Evolutionary conservation across 2,329 filamentous ascomycete species (phyloP).

Genomic region (Aspergillus viridinutans): DNA sequence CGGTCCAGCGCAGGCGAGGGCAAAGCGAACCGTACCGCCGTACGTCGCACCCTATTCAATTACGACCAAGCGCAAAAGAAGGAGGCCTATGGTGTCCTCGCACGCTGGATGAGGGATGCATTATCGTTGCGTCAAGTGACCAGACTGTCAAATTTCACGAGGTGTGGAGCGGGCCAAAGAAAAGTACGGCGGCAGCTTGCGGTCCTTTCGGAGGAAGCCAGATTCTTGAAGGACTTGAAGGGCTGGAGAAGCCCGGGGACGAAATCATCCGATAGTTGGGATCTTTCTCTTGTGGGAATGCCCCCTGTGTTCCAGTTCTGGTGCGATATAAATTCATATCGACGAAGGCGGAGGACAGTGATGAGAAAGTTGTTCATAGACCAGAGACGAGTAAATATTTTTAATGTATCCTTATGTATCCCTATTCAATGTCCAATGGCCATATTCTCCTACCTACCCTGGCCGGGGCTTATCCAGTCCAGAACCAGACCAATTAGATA

Average conservation of each 20-base stretch:
- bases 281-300: not conserved
- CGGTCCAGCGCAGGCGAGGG: slow-evolving; percentile 4
- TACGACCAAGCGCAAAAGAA: slow-evolving; percentile 41
- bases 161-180: slow-evolving; percentile 70
- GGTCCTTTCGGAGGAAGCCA: slow-evolving; percentile 75
- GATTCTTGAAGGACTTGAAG: slow-evolving; percentile 77
- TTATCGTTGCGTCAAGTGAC: slow-evolving; percentile 89
- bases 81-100: slow-evolving; percentile 54
- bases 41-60: slow-evolving; percentile 17
- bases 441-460: not conserved
- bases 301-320: not conserved
- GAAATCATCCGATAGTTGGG: slow-evolving; percentile 62
- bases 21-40: slow-evolving; percentile 6
- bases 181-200: slow-evolving; percentile 48
- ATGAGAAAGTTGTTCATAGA: not conserved
- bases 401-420: not conserved
- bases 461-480: not conserved
- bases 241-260: slow-evolving; percentile 56
- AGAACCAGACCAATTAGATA: not conserved
- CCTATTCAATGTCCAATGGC: not conserved
- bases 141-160: slow-evolving; percentile 94
- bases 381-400: not conserved
- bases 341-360: not conserved
- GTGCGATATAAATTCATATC: not conserved
- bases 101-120: slow-evolving; percentile 68